These are phyloP conservation scores for Taiozyma sp. DNA, from an alignment of 1,139 yeast species.

Conservation along the genomic window DNA sequence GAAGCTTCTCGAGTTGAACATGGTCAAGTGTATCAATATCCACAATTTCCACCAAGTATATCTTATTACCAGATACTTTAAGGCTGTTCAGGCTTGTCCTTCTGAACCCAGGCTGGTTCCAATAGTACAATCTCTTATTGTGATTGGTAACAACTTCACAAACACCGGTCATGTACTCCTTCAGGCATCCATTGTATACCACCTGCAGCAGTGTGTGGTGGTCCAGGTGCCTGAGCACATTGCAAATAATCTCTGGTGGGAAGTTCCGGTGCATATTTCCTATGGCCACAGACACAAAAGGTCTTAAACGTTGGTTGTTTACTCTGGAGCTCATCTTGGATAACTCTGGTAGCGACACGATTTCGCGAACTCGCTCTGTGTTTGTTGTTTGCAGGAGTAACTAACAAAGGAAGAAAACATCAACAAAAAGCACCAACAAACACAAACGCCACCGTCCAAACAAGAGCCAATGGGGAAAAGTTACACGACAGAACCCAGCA, in stretches of 20 bases:
- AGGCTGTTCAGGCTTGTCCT: neutral
- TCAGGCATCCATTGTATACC: neutral
- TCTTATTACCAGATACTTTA: neutral
- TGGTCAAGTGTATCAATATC: neutral
- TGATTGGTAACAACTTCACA: neutral
- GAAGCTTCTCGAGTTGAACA: neutral
- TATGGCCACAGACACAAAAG: neutral
- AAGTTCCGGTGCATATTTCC: neutral
- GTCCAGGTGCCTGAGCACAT: neutral
- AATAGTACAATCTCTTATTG: neutral
- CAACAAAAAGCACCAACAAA: neutral
- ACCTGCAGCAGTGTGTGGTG: neutral
- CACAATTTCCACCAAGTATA: neutral
- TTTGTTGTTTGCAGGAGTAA: neutral
- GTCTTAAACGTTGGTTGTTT: no score
- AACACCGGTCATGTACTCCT: neutral
- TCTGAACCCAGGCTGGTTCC: neutral
- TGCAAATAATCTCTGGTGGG: neutral
- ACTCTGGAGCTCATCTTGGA: no score
- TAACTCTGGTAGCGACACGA: no score
- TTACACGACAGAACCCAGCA: conserved; percentile 7
- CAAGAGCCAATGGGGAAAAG: neutral
- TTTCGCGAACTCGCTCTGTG: neutral
- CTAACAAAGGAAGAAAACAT: neutral
- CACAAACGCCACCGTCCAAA: neutral